A percentile compares a stretch with the other conserved stretches of the same genome.
Conservation (phyloP, 805 yeast genomes). For the Lachancea fermentati region DNA sequence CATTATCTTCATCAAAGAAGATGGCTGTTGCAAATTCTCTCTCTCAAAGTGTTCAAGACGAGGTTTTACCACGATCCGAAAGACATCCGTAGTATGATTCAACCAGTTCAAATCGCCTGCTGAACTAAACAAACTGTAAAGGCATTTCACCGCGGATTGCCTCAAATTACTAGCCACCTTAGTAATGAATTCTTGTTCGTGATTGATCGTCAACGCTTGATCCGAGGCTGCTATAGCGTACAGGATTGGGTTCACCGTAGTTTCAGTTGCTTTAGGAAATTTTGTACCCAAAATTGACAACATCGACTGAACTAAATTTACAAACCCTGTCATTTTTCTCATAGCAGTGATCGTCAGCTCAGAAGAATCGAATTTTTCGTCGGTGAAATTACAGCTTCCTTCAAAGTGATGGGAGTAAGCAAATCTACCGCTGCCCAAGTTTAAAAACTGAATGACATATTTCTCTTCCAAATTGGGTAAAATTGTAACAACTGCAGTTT, state of each 20-base stretch:
- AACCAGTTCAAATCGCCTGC: slow-evolving; percentile 58
- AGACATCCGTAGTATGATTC: slow-evolving; percentile 45
- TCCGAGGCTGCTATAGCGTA: slow-evolving; percentile 53
- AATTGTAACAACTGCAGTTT: slow-evolving; percentile 61
- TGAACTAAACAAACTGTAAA: slow-evolving; percentile 49
- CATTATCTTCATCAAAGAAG: slow-evolving; percentile 66
- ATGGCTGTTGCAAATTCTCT: slow-evolving; percentile 79
- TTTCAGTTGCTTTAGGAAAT: slow-evolving; percentile 42
- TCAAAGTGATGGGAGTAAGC: slow-evolving; percentile 35
- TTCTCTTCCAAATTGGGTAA: slow-evolving; percentile 51
- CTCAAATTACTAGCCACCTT: slow-evolving; percentile 57
- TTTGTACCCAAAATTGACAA: slow-evolving; percentile 49
- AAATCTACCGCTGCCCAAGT: slow-evolving; percentile 54
- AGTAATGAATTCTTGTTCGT: slow-evolving; percentile 19
- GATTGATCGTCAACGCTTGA: slow-evolving; percentile 27
- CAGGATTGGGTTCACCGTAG: slow-evolving; percentile 52
- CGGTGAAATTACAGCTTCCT: slow-evolving; percentile 16
- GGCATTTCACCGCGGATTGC: slow-evolving; percentile 59
- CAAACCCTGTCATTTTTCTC: slow-evolving; percentile 57
- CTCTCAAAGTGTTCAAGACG: slow-evolving; percentile 61
- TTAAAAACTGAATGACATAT: slow-evolving; percentile 54
- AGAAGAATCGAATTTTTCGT: slow-evolving; percentile 25
- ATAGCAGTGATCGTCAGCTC: slow-evolving; percentile 21
- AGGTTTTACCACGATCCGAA: slow-evolving; percentile 50
- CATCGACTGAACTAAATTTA: slow-evolving; percentile 36